Evolutionary conservation across 345 rosid species (phyloP), one percentile per base, ranked within the genome.

Genomic region (Hypericum perforatum): DNA sequence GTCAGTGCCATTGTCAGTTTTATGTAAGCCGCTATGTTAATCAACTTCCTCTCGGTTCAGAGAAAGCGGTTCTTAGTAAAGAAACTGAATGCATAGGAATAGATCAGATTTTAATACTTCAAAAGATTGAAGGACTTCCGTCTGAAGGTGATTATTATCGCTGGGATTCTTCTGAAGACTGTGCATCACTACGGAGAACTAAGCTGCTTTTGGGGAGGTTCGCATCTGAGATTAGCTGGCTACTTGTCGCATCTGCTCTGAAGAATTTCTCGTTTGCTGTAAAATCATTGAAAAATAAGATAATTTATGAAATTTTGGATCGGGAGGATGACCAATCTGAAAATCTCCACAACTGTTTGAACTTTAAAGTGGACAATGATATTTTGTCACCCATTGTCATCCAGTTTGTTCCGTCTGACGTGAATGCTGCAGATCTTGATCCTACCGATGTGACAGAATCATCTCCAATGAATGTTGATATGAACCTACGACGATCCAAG

Each of bases 151-250:
- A 55, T 50, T 64, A 59, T 57, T 78, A 86, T 61, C 70, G 95
- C 12, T 90, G 96, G 98, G 68, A 66, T 39, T 77, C 39, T 53
- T 67, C 95, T 0, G 82, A 81, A 67, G 82, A 91, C 71, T 75
- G 84, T 70, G 22, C 73, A 49, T 63, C 49, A 1, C 45, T 81
- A 13, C 74, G 53, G 37, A 75, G 72, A 53, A 67, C 84, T 42
- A 91, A 79, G 64, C 43, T 91, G n/a, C 70, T 74, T 45, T 37
- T 66, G 11, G 95, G 91, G 39, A 87, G 65, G 63, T 87, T 91
- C 63, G 64, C 53, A 40, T 56, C 84, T 38, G 96, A 91, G 54
- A 50, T 84, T 43, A 53, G 92, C 0, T 87, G 87, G 87, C 54
- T 87, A 12, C 71, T 82, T 63, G 91, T 75, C 56, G 56, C 89